Evolutionary conservation across 805 yeast genomes (phyloP), one percentile per base, ranked within the genome.

Genomic region (Lachancea sp.): DNA sequence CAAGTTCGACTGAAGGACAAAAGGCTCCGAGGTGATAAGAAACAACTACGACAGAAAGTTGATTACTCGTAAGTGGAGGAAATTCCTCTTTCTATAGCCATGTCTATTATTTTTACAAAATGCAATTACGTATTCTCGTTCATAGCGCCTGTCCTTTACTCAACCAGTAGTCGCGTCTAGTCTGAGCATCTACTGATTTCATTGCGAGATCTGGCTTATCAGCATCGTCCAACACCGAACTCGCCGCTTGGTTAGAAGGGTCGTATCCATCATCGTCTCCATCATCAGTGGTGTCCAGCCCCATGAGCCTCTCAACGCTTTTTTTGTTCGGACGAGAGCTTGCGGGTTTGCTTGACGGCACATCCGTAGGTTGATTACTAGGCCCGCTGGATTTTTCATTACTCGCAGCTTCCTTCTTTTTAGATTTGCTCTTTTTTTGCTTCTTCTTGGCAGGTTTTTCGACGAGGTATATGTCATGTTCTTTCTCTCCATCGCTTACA

Each of bases 1-100:
- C 67, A 63, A 25, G 43, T 41, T 21, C 44, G 76, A 28, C 48
- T 70, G 4, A 48, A 51, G 30, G 45, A 48, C 3, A 75, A 75
- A 46, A 63, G 65, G 45, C 40, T 47, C 21, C 55, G 51, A 1
- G 56, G 72, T 6, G 54, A 56, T 16, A 72, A 66, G 53, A 72
- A 70, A 49, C 54, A 56, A 32, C 47, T 57, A 15, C 52, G 75
- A 29, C 53, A 43, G 16, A 47, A 50, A 25, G 21, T 25, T 15
- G 36, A 29, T 11, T 34, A 15, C 12, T 37, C 38, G 18, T 41
- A 15, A 22, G 24, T 11, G 9, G 7, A 22, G n/a, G n/a, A n/a
- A n/a, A n/a, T n/a, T n/a, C n/a, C 11, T 22, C 24, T 11, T 22
- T 22, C 24, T 8, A 18, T 28, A 12, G 30, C 16, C 30, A 11